phyloP scores from a whole-genome alignment of 352 stramenopile genomes.

The Globisporangium canariense region DNA sequence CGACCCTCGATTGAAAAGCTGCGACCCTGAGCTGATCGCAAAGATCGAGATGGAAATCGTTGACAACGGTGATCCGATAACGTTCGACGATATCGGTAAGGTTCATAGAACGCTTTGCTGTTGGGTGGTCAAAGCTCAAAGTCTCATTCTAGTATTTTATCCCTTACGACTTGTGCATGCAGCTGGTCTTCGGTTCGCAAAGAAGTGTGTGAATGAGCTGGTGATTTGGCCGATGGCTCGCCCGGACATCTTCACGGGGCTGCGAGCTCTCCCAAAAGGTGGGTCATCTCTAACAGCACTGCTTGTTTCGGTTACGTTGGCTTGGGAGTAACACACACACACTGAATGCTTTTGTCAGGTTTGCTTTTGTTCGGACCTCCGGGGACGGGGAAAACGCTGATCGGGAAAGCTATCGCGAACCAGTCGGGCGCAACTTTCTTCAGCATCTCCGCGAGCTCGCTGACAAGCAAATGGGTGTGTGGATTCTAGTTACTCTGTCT shows the following conservation, averaged over 20 bases:
- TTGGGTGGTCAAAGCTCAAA: neutral
- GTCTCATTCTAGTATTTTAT: neutral
- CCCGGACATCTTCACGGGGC: conserved; percentile 96
- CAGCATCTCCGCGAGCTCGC: conserved; percentile 97
- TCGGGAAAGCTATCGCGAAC: conserved; percentile 99
- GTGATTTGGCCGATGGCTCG: conserved; percentile 98
- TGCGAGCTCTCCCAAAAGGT: conserved; percentile 91
- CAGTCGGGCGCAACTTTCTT: conserved; percentile 98
- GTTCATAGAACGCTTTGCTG: neutral
- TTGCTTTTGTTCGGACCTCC: conserved; percentile 95
- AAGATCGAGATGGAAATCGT: conserved; percentile 98
- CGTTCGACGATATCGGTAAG: conserved; percentile 97
- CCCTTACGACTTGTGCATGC: neutral
- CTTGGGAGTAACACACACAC: neutral
- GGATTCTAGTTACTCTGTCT: neutral
- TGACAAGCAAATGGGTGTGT: conserved; percentile 98
- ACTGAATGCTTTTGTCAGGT: conserved; percentile 28
- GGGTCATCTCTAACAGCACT: neutral
- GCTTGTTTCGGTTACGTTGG: neutral
- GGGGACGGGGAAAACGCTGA: conserved; percentile 97
- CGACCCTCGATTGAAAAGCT: conserved; percentile 91
- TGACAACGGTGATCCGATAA: conserved; percentile 88
- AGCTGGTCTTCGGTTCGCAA: conserved; percentile 96
- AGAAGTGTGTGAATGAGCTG: conserved; percentile 97
- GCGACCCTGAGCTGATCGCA: conserved; percentile 94